A percentile compares a stretch with the other conserved stretches of the same genome.
Evolutionary conservation across 495 filamentous ascomycete genomes (phyloP).

Genomic region (Trichoderma gamsii): DNA sequence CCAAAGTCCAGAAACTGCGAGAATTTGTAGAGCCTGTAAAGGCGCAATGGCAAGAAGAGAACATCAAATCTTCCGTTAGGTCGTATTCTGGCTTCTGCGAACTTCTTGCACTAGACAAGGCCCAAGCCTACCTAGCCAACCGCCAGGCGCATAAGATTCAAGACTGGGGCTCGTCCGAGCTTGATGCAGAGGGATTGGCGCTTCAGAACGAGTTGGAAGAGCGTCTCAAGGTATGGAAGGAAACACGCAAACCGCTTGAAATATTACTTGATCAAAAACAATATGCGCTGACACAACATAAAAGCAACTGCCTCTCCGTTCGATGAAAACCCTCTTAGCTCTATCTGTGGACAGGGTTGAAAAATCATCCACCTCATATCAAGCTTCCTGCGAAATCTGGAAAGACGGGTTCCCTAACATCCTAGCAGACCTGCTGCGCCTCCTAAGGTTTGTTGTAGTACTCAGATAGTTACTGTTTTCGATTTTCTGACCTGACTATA

Average conservation of each 20-base stretch:
- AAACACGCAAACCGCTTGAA: background rate
- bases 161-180: constrained; percentile 72
- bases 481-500: constrained; percentile 25
- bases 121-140: constrained; percentile 69
- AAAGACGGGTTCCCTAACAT: constrained; percentile 74
- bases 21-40: constrained; percentile 74
- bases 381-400: constrained; percentile 72
- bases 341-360: constrained; percentile 86
- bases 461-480: constrained; percentile 20
- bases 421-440: constrained; percentile 77
- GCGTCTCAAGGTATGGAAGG: constrained; percentile 56
- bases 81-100: constrained; percentile 74
- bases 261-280: too few relatives aligned
- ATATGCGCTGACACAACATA: background rate
- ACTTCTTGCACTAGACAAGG: constrained; percentile 69
- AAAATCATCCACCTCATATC: constrained; percentile 57
- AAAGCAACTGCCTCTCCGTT: constrained; percentile 68
- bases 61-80: constrained; percentile 60
- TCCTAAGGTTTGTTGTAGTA: constrained; percentile 56
- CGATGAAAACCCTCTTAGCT: constrained; percentile 82
- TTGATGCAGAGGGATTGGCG: constrained; percentile 73
- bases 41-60: constrained; percentile 68
- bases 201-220: constrained; percentile 70
- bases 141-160: constrained; percentile 66
- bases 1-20: constrained; percentile 58